Conservation (phyloP, 2,329 filamentous ascomycete species). For the Talaromyces sp. region DNA sequence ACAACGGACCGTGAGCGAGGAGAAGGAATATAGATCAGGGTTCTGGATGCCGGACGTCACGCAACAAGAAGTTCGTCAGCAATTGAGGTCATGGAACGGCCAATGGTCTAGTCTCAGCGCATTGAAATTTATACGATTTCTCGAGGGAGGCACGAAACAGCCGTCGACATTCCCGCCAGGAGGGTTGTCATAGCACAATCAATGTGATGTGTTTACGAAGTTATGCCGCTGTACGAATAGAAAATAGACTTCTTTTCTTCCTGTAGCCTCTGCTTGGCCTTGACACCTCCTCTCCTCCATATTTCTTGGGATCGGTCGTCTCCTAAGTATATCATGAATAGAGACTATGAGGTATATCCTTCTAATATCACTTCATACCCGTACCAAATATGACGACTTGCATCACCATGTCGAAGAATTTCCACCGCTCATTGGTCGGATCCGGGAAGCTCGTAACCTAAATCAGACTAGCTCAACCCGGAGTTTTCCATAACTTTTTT, state of each 20-base stretch:
- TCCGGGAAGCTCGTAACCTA: background rate
- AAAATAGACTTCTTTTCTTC: conserved; percentile 11
- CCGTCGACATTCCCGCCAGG: conserved; percentile 77
- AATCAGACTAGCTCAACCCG: conserved; percentile 23
- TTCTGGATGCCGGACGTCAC: conserved; percentile 78
- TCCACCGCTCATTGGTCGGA: conserved; percentile 13
- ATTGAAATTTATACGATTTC: conserved; percentile 72
- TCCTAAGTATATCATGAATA: background rate
- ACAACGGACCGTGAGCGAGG: conserved; percentile 65
- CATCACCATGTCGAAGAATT: conserved; percentile 23
- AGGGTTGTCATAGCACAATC: conserved; percentile 44
- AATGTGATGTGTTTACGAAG: conserved; percentile 12
- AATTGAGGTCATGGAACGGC: conserved; percentile 72
- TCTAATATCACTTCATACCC: no score
- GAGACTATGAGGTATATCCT: background rate
- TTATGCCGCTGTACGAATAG: conserved; percentile 16
- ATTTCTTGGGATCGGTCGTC: background rate
- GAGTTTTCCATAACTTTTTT: conserved; percentile 24
- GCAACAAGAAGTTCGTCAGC: conserved; percentile 59
- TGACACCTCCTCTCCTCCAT: background rate
- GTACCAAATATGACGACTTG: conserved; percentile 17
- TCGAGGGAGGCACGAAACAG: conserved; percentile 60
- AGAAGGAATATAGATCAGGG: conserved; percentile 76
- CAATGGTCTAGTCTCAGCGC: conserved; percentile 76
- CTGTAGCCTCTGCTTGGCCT: background rate